A percentile compares a stretch with the other conserved stretches of the same genome.
Conservation (phyloP, 2,329 filamentous ascomycete genomes). For the Stagonosporopsis vannaccii region DNA sequence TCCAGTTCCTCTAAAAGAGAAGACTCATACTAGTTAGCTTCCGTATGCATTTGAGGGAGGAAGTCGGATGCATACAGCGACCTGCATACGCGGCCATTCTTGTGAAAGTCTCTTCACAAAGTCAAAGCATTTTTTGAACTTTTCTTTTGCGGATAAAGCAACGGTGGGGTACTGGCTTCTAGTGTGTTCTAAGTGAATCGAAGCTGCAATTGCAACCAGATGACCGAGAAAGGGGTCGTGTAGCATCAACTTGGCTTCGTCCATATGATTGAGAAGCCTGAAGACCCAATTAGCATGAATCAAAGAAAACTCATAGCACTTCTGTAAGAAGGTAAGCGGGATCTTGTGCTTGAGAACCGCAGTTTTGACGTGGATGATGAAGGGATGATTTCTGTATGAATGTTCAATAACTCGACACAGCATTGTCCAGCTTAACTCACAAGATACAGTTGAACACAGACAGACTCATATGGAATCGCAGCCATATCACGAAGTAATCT, state of each 20-base stretch:
- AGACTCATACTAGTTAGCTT: background rate
- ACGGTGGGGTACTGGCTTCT: constrained; percentile 12
- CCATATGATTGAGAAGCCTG: constrained; percentile 13
- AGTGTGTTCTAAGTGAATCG: constrained; percentile 16
- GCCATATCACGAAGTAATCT: constrained; percentile 12
- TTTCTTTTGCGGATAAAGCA: constrained; percentile 8
- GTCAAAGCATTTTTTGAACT: constrained; percentile 7
- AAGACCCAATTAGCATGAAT: constrained; percentile 17
- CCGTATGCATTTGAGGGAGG: background rate
- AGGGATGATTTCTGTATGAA: constrained; percentile 15
- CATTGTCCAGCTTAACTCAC: background rate
- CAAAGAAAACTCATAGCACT: constrained; percentile 15
- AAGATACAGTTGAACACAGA: constrained; percentile 10
- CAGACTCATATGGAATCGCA: constrained; percentile 6
- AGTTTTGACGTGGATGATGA: constrained; percentile 15
- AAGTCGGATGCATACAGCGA: background rate
- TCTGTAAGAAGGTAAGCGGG: constrained; percentile 15
- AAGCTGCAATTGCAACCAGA: constrained; percentile 15
- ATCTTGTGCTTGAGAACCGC: background rate
- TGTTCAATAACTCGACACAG: constrained; percentile 2
- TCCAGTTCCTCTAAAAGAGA: constrained; percentile 11
- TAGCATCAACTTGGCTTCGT: constrained; percentile 7
- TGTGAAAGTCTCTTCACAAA: constrained; percentile 10
- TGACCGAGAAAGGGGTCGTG: constrained; percentile 17
- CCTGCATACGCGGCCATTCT: constrained; percentile 14